Evolutionary conservation across 1,284 basidiomycete species (phyloP).

Genomic region (Boletus semigastroideus): DNA sequence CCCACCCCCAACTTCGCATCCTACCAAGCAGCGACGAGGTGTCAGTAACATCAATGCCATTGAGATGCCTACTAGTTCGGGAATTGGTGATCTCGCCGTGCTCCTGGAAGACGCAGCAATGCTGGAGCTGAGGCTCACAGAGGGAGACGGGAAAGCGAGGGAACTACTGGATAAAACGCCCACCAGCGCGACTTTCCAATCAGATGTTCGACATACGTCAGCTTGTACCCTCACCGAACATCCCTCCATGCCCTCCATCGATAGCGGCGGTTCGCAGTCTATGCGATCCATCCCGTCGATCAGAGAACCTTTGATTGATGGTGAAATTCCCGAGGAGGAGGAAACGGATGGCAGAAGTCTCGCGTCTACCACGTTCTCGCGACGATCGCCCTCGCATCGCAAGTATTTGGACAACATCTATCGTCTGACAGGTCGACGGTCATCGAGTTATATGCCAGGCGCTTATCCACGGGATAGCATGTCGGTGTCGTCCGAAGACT

Average conservation of each 20-base stretch:
- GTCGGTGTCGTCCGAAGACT: conserved; percentile 58
- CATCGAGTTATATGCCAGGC: conserved; percentile 37
- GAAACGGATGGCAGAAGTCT: conserved; percentile 32
- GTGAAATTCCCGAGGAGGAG: conserved; percentile 32
- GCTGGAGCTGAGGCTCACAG: conserved; percentile 47
- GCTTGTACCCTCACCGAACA: conserved; percentile 23
- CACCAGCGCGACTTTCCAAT: conserved; percentile 25
- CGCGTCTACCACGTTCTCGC: conserved; percentile 34
- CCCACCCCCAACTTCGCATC: conserved; percentile 11
- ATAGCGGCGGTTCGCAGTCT: conserved; percentile 29
- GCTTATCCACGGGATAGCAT: conserved; percentile 46
- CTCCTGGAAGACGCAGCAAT: conserved; percentile 51
- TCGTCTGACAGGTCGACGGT: conserved; percentile 40
- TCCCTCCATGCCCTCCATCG: conserved; percentile 8
- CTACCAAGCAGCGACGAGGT: conserved; percentile 26
- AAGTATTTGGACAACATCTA: conserved; percentile 50
- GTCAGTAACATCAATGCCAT: conserved; percentile 20
- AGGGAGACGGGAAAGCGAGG: conserved; percentile 36
- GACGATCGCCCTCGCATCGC: conserved; percentile 32
- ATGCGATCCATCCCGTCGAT: conserved; percentile 34
- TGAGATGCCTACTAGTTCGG: conserved; percentile 41
- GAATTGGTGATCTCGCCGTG: conserved; percentile 45
- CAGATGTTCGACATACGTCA: conserved; percentile 21
- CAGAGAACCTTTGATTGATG: conserved; percentile 25
- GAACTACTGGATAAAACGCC: conserved; percentile 22